Conservation (phyloP, 108 stramenopile genomes). For the Fragilaria crotonensis region DNA sequence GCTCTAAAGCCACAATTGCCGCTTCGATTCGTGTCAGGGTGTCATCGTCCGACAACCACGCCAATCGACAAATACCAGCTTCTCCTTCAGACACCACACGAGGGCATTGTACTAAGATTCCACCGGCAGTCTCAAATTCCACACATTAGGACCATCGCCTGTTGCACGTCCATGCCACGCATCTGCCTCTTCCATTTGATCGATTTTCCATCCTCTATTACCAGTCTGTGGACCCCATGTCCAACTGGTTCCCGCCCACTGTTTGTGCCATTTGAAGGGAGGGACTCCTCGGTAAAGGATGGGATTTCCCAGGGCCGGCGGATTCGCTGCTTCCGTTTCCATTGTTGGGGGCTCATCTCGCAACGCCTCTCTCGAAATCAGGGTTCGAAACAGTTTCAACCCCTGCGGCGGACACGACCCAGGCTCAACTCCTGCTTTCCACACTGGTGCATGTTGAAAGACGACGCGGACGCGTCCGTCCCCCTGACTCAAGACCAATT, state of each 20-base stretch:
- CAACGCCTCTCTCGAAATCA: slow-evolving; percentile 63
- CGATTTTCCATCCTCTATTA: slow-evolving; percentile 72
- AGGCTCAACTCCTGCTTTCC: slow-evolving; percentile 70
- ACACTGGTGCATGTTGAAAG: slow-evolving; percentile 85
- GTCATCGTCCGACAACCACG: slow-evolving; percentile 74
- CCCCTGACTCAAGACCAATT: slow-evolving; percentile 61
- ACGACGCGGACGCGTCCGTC: slow-evolving; percentile 72
- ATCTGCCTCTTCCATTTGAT: slow-evolving; percentile 74
- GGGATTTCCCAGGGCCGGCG: slow-evolving; percentile 48
- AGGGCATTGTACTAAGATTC: slow-evolving; percentile 66
- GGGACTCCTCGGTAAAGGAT: slow-evolving; percentile 63
- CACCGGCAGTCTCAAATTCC: slow-evolving; percentile 69
- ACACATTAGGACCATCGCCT: slow-evolving; percentile 37
- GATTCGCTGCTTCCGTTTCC: slow-evolving; percentile 47
- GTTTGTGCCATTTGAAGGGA: slow-evolving; percentile 76
- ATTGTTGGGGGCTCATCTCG: slow-evolving; percentile 47
- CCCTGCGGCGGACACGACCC: slow-evolving; percentile 74
- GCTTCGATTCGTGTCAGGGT: slow-evolving; percentile 72
- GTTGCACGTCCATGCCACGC: slow-evolving; percentile 70
- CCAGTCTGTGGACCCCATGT: slow-evolving; percentile 78
- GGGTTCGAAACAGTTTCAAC: slow-evolving; percentile 65
- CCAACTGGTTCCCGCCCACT: slow-evolving; percentile 75
- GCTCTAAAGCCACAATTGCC: slow-evolving; percentile 68
- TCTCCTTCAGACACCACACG: slow-evolving; percentile 47
- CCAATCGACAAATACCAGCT: slow-evolving; percentile 62